Evolutionary conservation across 2,329 filamentous ascomycete species (phyloP).

Genomic region (Camptophora hylomeconis): DNA sequence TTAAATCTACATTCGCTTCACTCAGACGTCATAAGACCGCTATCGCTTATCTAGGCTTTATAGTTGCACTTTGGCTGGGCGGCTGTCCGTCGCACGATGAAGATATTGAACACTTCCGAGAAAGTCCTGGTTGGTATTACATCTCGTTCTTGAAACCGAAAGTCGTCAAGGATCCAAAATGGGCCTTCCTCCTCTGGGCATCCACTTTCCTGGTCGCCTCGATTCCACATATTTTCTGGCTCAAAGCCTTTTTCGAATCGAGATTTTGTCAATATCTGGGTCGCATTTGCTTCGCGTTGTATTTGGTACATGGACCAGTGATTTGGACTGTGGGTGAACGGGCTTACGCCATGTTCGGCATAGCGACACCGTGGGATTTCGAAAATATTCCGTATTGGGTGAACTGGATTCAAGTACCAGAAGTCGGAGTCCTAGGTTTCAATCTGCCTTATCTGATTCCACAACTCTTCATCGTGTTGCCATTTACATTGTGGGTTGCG

Average conservation of each 20-base stretch:
- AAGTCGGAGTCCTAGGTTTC: conserved; percentile 43
- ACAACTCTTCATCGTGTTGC: conserved; percentile 46
- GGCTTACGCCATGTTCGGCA: conserved; percentile 48
- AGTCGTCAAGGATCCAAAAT: conserved; percentile 51
- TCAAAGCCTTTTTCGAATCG: conserved; percentile 44
- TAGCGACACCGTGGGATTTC: conserved; percentile 34
- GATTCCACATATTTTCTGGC: conserved; percentile 42
- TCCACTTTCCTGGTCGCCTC: conserved; percentile 42
- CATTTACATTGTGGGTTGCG: conserved; percentile 44
- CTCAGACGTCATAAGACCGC: no score
- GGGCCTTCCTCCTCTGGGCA: conserved; percentile 53
- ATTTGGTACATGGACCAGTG: conserved; percentile 33
- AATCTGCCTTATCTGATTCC: conserved; percentile 46
- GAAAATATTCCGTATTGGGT: conserved; percentile 43
- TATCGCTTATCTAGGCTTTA: no score
- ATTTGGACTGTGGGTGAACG: conserved; percentile 45
- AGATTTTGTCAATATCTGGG: conserved; percentile 36
- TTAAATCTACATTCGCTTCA: no score
- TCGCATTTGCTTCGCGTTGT: conserved; percentile 34
- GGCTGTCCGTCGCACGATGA: no score
- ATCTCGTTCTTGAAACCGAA: conserved; percentile 50
- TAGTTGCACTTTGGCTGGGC: no score
- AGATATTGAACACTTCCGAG: conserved; percentile 38
- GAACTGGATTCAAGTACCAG: conserved; percentile 41
- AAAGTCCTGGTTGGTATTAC: conserved; percentile 48